Evolutionary conservation across 2,329 filamentous ascomycete genomes (phyloP).

Genomic region (Paraphaeosphaeria minitans): DNA sequence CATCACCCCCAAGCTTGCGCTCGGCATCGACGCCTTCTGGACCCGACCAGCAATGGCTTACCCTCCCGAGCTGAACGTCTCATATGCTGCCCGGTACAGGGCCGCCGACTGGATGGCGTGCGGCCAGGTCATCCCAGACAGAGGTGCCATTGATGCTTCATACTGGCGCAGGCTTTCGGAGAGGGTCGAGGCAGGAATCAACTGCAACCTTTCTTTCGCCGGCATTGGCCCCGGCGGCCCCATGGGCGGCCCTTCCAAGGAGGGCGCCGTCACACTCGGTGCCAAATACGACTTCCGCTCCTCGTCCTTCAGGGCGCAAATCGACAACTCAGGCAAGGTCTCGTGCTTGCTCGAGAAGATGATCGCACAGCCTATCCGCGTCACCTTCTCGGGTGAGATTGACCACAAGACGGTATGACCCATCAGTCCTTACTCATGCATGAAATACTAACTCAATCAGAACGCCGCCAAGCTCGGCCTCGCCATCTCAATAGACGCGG

Average conservation of each 20-base stretch:
- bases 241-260: slow-evolving; percentile 65
- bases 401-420: slow-evolving; percentile 88
- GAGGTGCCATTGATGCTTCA: slow-evolving; percentile 78
- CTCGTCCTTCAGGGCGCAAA: slow-evolving; percentile 91
- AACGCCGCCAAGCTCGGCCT: slow-evolving; percentile 94
- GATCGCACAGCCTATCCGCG: slow-evolving; percentile 86
- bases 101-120: slow-evolving; percentile 90
- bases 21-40: slow-evolving; percentile 93
- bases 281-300: slow-evolving; percentile 98
- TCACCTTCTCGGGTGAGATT: slow-evolving; percentile 95
- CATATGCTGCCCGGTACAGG: slow-evolving; percentile 92
- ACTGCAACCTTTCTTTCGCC: slow-evolving; percentile 85
- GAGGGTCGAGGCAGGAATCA: slow-evolving; percentile 94
- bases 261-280: slow-evolving; percentile 88
- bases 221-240: slow-evolving; percentile 63
- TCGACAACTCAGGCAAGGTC: slow-evolving; percentile 93
- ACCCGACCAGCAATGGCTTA: slow-evolving; percentile 83
- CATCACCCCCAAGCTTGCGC: slow-evolving; percentile 80
- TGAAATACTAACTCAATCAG: slow-evolving; percentile 56
- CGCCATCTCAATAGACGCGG: slow-evolving; percentile 70
- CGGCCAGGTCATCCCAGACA: slow-evolving; percentile 86
- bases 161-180: slow-evolving; percentile 95
- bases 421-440: neutral
- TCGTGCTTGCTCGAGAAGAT: slow-evolving; percentile 94
- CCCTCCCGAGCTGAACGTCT: slow-evolving; percentile 87